Base-by-base conservation (phyloP, 1,284 basidiomycete genomes). In the Puccinia triticina region DNA sequence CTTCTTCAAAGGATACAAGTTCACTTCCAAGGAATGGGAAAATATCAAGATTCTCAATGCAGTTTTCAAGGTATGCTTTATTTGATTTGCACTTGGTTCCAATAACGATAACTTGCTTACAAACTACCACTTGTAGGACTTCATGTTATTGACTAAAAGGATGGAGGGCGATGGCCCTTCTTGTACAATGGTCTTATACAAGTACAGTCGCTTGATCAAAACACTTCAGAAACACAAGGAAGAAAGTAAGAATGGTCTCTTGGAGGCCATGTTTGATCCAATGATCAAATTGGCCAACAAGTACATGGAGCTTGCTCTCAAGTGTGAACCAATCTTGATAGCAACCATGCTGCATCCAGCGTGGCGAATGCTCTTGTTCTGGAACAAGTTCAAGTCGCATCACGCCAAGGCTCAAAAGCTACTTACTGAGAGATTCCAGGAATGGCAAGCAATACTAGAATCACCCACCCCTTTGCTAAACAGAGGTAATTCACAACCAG, bases 131-230 rank as follows among this genome's bases (percentile, higher is more conserved):
- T n/a, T n/a, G n/a, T 8, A 67, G 64, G 64, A 37, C 18, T 67
- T 67, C 64, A 11, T 67, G 64, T 5, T 67, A 10, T 29, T 67
- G n/a, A 67, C 64, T 10, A 67, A 67, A 40, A 2, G 64, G 37
- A 67, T 67, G 64, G 64, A 67, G 26, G 64, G 64, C 21, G 64
- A 67, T 23, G 64, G 64, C 12, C 64, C 64, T 3, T 67, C 64
- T 37, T 18, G n/a, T n/a, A 8, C 23, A 23, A 67, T 67, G 64
- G 64, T 67, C 2, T 7, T 67, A 8, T 67, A 67, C 34, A n/a
- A 67, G 23, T 67, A 67, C 10, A 67, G 64, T 18, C 64, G 40
- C 16, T 26, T 67, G 14, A 37, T 67, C n/a, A 34, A 67, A 2
- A 37, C 3, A 2, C 64, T 67, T 8, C 14, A 14, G 16, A 37